phyloP scores from a whole-genome alignment of 768 basidiomycete genomes.

The Podaxis sp. region DNA sequence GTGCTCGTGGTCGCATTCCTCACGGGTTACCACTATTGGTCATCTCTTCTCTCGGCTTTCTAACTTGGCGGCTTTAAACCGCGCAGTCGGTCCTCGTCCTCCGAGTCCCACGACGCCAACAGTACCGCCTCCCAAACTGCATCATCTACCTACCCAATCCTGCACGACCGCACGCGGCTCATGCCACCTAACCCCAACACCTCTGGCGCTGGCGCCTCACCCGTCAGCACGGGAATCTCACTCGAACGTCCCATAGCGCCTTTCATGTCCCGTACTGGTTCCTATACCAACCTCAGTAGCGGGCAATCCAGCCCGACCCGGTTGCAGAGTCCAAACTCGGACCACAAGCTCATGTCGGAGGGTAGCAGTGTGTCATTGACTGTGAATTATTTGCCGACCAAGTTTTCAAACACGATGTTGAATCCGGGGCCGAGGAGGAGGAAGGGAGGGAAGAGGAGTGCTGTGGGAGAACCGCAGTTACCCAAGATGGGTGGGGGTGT shows the following conservation, averaged over 20 bases:
- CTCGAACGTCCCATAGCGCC: conserved; percentile 2
- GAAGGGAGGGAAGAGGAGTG: conserved; percentile 20
- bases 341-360: conserved; percentile 8
- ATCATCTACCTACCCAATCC: not conserved
- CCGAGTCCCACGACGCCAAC: conserved; percentile 7
- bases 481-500: conserved; percentile 67
- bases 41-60: not conserved
- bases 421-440: conserved; percentile 38
- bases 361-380: conserved; percentile 20
- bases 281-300: not conserved
- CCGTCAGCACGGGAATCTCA: not conserved
- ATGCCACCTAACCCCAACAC: not conserved
- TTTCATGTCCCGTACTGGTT: not conserved
- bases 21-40: not conserved
- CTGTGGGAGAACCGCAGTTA: conserved; percentile 17
- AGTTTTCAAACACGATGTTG: conserved; percentile 25
- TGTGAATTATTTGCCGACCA: conserved; percentile 24
- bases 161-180: not conserved
- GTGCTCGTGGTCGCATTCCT: not conserved
- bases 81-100: conserved; percentile 6
- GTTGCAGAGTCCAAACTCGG: not conserved
- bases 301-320: not conserved
- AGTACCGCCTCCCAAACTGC: not conserved
- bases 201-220: not conserved
- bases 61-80: not conserved